Evolutionary conservation across 441 rosid genomes (phyloP).

Genomic region (Kokia cookei): DNA sequence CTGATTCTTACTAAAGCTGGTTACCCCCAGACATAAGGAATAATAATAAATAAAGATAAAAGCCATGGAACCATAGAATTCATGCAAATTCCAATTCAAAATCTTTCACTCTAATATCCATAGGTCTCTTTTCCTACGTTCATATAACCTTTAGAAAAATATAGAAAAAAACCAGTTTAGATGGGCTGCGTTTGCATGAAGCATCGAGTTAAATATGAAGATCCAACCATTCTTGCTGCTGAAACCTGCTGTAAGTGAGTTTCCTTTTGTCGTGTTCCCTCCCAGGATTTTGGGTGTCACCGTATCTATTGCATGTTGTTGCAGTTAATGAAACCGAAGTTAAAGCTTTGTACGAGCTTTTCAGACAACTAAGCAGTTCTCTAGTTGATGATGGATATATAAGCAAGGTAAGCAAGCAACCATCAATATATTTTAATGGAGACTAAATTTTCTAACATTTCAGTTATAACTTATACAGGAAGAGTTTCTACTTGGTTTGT

Average conservation of each 20-base stretch:
- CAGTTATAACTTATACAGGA: conserved; percentile 31
- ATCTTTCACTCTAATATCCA: background rate
- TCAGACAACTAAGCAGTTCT: conserved; percentile 54
- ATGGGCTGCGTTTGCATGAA: conserved; percentile 42
- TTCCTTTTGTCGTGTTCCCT: background rate
- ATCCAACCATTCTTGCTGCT: conserved; percentile 47
- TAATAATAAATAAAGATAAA: background rate
- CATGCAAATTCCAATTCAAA: background rate
- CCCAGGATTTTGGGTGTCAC: background rate
- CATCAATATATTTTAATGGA: no score
- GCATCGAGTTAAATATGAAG: conserved; percentile 31
- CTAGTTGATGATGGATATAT: conserved; percentile 46
- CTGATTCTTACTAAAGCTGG: background rate
- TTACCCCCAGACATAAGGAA: background rate
- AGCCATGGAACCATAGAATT: background rate
- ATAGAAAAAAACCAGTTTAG: background rate
- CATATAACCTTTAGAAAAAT: background rate
- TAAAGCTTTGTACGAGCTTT: conserved; percentile 44
- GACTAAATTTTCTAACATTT: background rate
- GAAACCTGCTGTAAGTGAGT: conserved; percentile 54
- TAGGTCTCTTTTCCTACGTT: background rate
- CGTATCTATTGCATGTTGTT: background rate
- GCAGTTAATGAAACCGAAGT: conserved; percentile 55
- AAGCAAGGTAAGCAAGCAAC: conserved; percentile 37
- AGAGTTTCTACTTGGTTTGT: conserved; percentile 60